Evolutionary conservation across 73 alveolate genomes (phyloP), one percentile per base, ranked within the genome.

Genomic region (Paramecium sexaurelia): DNA sequence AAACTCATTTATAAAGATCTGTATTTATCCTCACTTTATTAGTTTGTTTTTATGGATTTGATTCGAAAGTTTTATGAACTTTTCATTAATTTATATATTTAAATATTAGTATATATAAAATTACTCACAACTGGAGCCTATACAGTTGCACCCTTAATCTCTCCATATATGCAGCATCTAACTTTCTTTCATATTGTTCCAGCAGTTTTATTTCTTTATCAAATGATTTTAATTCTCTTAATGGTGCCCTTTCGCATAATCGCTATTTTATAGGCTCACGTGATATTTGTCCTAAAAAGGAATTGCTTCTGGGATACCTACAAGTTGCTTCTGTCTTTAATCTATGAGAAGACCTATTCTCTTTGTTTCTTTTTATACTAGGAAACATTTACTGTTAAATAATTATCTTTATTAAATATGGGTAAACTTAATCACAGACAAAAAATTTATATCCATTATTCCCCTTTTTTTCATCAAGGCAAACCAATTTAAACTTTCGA

Each of bases 31-130:
- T 17, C 11, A 10, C 24, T 61, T 61, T 32, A 10, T 61, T 26
- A 61, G 26, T 26, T 61, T 61, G 39, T 2, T 26, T 32, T 32
- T 5, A 61, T 61, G 15, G 83, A 29, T 32, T 61, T 61, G 20
- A 61, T 32, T 26, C 83, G 83, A 61, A 61, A 61, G 47, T 61
- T 29, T 29, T 26, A 61, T 61, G 83, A 61, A 61, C 43, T 61
- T 26, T 61, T 61, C 83, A 61, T 61, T 61, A 61, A 29, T 61
- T 61, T 61, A 61, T 61, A 61, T 29, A 61, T 22, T 47, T 61
- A 22, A 61, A 51, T 51, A 51, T 51, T 51, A 51, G n/a, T 29
- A 51, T 51, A 19, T 51, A 51, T 51, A 51, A 51, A 51, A 51
- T 10, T 51, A 15, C 15, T 51, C 67, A 51, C 13, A 51, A 51